Base-by-base conservation (phyloP, 202 grass and related monocot genomes). In the Carex arenaria region DNA sequence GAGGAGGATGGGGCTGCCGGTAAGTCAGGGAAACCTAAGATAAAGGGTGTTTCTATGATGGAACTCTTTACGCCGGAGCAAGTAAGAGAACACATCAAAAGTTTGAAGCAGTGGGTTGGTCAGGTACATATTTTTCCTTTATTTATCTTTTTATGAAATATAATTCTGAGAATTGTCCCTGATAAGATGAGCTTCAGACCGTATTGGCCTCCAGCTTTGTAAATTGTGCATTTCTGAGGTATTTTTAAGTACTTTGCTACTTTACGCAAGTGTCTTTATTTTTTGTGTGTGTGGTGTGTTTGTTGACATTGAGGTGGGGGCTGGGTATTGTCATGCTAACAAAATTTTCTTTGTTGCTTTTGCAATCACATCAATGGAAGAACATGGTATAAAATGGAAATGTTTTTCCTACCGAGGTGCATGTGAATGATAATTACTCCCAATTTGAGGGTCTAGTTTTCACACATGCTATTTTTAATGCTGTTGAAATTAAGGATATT, bases 21-120 rank as follows among this genome's bases (percentile, higher is more conserved):
- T 85, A 99, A 96, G 92, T 96, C 93, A 54, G 97, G 96, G 73
- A 99, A 99, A 86, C 88, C 96, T 78, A 99, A 96, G 72, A 92
- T 99, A 88, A 94, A 99, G 83, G 96, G 96, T 86, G 96, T 96
- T 85, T 99, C 96, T 45, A 74, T 99, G 86, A 99, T 87, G 31
- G 96, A 99, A 83, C 84, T 99, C 84, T 99, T 99, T 85, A 99
- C 96, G 83, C 91, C 91, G 61, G 93, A 99, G 82, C 96, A 96
- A 90, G 90, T 96, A 76, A 79, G 69, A 31, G 93, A 92, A 36
- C 96, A 99, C 84, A 94, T 99, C 63, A 80, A 84, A 66, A 93
- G 96, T 87, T 64, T 99, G 73, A 95, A 93, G 87, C 87, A 86
- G 78, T 99, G 93, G 93, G 87, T 96, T 90, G 96, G 96, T 83